phyloP scores from a whole-genome alignment of 2,329 filamentous ascomycete species.

The Trichoderma brevicompactum region DNA sequence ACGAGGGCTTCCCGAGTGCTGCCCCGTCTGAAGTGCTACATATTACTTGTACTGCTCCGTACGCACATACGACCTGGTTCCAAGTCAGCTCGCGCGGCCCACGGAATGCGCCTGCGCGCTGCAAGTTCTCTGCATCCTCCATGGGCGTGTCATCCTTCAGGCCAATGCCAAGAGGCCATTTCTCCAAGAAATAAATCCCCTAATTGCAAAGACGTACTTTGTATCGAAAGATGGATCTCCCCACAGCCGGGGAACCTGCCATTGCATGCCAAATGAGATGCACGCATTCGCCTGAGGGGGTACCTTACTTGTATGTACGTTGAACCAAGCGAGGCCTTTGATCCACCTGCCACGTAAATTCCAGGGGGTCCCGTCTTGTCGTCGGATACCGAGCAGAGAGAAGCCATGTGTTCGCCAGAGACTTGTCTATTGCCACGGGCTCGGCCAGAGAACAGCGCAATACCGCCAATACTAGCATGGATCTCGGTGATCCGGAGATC shows the following conservation, averaged over 20 bases:
- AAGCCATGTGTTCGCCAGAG: slow-evolving; percentile 21
- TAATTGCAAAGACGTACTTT: slow-evolving; percentile 7
- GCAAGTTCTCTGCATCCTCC: slow-evolving; percentile 25
- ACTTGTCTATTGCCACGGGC: slow-evolving; percentile 5
- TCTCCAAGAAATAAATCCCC: slow-evolving; percentile 18
- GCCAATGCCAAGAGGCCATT: slow-evolving; percentile 11
- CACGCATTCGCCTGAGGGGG: slow-evolving; percentile 2
- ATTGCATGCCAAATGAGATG: slow-evolving; percentile 19
- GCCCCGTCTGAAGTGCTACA: not conserved
- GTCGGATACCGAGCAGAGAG: not conserved
- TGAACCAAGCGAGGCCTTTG: slow-evolving; percentile 15
- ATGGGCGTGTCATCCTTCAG: slow-evolving; percentile 10
- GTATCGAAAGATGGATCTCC: not conserved
- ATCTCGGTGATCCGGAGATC: slow-evolving; percentile 18
- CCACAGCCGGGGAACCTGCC: slow-evolving; percentile 26
- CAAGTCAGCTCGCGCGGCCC: slow-evolving; percentile 15
- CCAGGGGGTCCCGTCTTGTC: not conserved
- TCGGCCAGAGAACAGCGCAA: not conserved
- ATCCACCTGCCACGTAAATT: slow-evolving; percentile 28
- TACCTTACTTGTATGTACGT: slow-evolving; percentile 23
- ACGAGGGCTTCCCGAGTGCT: not conserved
- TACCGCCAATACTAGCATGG: slow-evolving; percentile 4
- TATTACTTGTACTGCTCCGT: not conserved
- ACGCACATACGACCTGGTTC: not conserved
- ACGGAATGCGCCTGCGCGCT: slow-evolving; percentile 26